These are phyloP conservation scores for Nothophoma quercina DNA, from an alignment of 2,329 filamentous ascomycete species.

Conservation along the genomic window DNA sequence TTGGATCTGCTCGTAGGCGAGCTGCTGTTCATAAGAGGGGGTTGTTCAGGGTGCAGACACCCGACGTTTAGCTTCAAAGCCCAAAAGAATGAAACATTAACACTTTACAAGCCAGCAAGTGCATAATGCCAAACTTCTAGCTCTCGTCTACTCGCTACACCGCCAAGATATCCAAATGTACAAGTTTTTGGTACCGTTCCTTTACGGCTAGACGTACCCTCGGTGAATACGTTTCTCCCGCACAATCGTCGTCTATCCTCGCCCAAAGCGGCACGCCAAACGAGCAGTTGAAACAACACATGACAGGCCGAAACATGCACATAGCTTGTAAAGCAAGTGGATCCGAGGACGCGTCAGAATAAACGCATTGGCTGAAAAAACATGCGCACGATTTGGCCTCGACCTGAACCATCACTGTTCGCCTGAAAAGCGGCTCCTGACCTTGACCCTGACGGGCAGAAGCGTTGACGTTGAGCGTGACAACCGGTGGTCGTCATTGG, in stretches of 20 bases:
- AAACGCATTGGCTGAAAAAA: conserved; percentile 5
- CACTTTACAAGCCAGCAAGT: conserved; percentile 7
- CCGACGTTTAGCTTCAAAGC: conserved; percentile 3
- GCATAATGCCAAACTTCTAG: conserved; percentile 12
- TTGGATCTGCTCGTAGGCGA: conserved; percentile 12
- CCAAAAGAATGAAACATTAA: conserved; percentile 13
- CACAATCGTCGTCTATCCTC: conserved; percentile 10
- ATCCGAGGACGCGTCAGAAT: conserved; percentile 8
- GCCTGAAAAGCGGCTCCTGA: conserved; percentile 3
- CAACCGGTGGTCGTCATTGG: conserved; percentile 15
- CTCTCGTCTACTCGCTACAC: conserved; percentile 12
- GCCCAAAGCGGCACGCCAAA: conserved; percentile 9
- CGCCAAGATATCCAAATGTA: conserved; percentile 1
- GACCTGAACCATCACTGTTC: background rate
- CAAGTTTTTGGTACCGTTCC: background rate
- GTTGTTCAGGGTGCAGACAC: conserved; percentile 2
- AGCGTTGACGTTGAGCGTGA: conserved; percentile 8
- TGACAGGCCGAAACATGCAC: conserved; percentile 16
- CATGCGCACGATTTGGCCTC: conserved; percentile 1
- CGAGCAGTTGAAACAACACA: conserved; percentile 14
- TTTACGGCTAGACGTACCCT: background rate
- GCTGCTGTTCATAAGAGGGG: conserved; percentile 13
- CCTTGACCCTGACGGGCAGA: conserved; percentile 1
- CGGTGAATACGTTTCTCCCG: conserved; percentile 6
- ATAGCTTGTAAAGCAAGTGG: conserved; percentile 4